Base-by-base conservation (phyloP, 352 stramenopile species). In the Chrysophaeum taylorii region DNA sequence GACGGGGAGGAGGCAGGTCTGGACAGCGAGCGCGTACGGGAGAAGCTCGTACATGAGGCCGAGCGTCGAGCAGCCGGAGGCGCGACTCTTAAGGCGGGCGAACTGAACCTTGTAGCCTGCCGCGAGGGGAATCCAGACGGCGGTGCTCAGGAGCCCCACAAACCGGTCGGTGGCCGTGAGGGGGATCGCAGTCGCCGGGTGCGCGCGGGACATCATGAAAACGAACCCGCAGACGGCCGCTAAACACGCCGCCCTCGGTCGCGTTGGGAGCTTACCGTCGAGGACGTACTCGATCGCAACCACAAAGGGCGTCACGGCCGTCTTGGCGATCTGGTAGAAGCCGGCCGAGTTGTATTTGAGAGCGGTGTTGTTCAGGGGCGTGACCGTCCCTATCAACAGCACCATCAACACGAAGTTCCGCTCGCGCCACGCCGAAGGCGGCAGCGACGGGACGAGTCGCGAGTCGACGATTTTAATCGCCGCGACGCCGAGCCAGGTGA, bases 321-420 rank as follows among this genome's bases (percentile, higher is more conserved):
- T n/a, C 62, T 71, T 71, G 25, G 62, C 41, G 48, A 67, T 53
- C 37, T 71, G 66, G 62, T 71, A 71, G 41, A 64, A 71, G 41
- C 41, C 66, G 62, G 64, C 31, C 5, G 66, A 48, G 27, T 71
- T 71, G 45, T 66, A 27, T 48, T 71, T 64, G 9, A 71, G 48
- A 27, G 9, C 31, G 41, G 42, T 71, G 27, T 71, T 71, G 25
- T 71, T 71, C 39, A 71, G 39, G n/a, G 66, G 66, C 29, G 66
- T 71, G 7, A 71, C 66, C 7, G 48, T 2, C 9, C 66, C 66
- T 21, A 71, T 15, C 7, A 71, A 25, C 1, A 71, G 5, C 23
- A 2, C 7, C 36, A 71, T 71, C 23, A 43, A 18, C 7, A 53
- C 5, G 38, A 71, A 71, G 31, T 62, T 57, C 63, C 5, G 5